Percentiles rank a stretch among this genome's conserved stretches.
Conservation (phyloP, 345 rosid genomes). For the Carallia pectinifolia region DNA sequence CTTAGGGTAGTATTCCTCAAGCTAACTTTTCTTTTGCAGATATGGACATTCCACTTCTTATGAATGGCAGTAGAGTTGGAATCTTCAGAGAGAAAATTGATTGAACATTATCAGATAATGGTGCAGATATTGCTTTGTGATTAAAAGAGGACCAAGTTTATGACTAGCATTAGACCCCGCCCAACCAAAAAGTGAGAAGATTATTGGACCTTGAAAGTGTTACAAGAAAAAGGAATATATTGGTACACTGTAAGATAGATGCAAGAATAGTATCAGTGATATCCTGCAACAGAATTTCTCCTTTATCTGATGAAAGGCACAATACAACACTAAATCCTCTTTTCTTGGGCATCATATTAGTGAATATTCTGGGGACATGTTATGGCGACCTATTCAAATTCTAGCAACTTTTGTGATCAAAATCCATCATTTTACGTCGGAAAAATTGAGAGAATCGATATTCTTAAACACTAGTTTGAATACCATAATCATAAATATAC, state of each 20-base stretch:
- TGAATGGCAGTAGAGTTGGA: neutral
- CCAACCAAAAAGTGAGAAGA: neutral
- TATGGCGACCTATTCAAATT: neutral
- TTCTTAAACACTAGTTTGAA: neutral
- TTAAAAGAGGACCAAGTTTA: neutral
- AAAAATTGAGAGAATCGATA: neutral
- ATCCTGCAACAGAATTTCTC: neutral
- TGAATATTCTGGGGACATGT: neutral
- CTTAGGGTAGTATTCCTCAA: neutral
- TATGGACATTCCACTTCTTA: neutral
- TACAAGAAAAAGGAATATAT: too few relatives aligned
- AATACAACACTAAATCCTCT: neutral
- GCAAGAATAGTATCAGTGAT: too few relatives aligned
- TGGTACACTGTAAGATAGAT: too few relatives aligned
- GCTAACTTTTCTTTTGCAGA: neutral
- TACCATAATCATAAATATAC: slow-evolving; percentile 20
- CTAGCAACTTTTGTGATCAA: neutral
- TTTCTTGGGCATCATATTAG: neutral
- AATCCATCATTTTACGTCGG: neutral
- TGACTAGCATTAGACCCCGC: neutral
- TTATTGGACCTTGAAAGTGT: neutral
- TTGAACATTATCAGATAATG: neutral
- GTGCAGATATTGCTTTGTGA: neutral
- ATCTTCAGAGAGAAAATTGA: neutral
- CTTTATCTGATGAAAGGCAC: neutral